Conservation (phyloP, 2,329 filamentous ascomycete genomes). For the Canariomyces notabilis region DNA sequence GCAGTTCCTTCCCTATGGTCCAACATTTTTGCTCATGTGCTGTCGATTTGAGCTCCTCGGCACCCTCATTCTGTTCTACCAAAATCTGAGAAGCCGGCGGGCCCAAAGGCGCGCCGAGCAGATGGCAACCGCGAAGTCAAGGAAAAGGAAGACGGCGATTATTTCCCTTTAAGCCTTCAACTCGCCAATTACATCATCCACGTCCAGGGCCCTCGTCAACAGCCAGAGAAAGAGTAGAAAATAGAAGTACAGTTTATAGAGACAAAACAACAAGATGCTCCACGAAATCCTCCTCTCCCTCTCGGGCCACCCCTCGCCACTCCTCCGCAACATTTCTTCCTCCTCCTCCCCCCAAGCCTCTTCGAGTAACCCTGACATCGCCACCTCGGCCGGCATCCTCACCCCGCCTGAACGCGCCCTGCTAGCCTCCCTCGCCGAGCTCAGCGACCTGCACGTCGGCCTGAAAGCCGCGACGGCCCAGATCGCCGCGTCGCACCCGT, state of each 20-base stretch:
- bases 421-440: slow-evolving; percentile 67
- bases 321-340: slow-evolving; percentile 53
- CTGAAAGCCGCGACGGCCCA: slow-evolving; percentile 62
- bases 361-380: slow-evolving; percentile 32
- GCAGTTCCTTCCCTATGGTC: not conserved
- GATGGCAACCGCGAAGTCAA: not conserved
- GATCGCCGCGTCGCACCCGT: slow-evolving; percentile 67
- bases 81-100: slow-evolving; percentile 34
- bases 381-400: slow-evolving; percentile 45
- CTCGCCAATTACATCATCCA: too few species aligned
- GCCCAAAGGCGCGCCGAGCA: slow-evolving; percentile 19
- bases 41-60: slow-evolving; percentile 50
- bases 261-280: slow-evolving; percentile 60
- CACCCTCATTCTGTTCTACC: slow-evolving; percentile 43
- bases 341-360: not conserved
- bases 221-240: too few species aligned
- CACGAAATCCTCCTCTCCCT: slow-evolving; percentile 97
- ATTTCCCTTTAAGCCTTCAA: not conserved
- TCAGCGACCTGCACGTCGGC: slow-evolving; percentile 73
- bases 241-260: too few species aligned
- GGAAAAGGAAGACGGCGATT: not conserved
- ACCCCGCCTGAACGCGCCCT: slow-evolving; percentile 81
- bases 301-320: slow-evolving; percentile 85
- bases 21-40: slow-evolving; percentile 35
- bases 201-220: too few species aligned